Conservation (phyloP, 208 protist genomes). For the Tetramitus jugosus region DNA sequence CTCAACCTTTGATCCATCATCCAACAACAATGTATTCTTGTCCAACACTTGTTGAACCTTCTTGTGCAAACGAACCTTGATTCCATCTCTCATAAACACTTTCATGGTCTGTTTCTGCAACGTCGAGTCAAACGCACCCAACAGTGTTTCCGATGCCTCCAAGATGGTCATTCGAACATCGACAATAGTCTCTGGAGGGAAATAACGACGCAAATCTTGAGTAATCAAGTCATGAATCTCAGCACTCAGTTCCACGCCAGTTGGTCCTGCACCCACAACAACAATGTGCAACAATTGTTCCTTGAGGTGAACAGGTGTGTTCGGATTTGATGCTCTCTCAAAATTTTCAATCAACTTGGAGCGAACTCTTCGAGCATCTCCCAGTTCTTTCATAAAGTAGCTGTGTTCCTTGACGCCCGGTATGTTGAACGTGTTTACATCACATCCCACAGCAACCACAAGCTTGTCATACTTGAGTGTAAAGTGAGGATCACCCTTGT, state of each 20-base stretch:
- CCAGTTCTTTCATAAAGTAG: conserved; percentile 73
- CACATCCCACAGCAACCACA: conserved; percentile 69
- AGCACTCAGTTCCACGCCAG: conserved; percentile 69
- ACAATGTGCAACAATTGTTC: conserved; percentile 71
- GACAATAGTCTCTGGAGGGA: conserved; percentile 26
- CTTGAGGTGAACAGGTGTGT: conserved; percentile 54
- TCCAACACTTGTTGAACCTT: not conserved
- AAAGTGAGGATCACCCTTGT: conserved; percentile 53
- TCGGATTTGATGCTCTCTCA: conserved; percentile 71
- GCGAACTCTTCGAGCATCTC: not conserved
- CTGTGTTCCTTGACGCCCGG: conserved; percentile 73
- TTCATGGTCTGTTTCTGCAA: not conserved
- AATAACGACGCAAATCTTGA: conserved; percentile 62
- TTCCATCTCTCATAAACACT: not conserved
- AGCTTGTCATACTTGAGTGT: conserved; percentile 77
- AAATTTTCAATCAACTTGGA: conserved; percentile 73
- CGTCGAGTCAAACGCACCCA: not conserved
- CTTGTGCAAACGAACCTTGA: not conserved
- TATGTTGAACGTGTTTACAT: conserved; percentile 79
- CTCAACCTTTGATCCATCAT: not conserved
- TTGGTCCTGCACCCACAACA: conserved; percentile 77
- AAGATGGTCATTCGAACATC: not conserved
- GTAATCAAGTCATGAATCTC: conserved; percentile 75
- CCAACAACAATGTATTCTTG: not conserved
- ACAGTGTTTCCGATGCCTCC: not conserved